Percentiles rank a stretch among this genome's conserved stretches.
phyloP scores from a whole-genome alignment of 495 filamentous ascomycete species.

The Trichocladium uniseriatum region DNA sequence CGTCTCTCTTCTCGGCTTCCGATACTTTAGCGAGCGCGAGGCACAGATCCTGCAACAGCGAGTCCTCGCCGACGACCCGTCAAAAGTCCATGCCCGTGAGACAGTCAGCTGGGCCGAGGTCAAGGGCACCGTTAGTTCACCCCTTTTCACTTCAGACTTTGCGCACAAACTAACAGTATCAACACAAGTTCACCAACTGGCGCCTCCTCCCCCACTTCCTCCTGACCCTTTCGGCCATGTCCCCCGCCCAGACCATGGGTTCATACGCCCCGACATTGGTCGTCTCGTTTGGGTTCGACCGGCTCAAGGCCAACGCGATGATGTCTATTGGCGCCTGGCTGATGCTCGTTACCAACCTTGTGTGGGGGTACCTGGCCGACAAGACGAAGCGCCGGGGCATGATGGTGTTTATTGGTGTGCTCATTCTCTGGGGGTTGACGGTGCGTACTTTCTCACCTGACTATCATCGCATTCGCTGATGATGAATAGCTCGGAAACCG shows the following conservation, averaged over 20 bases:
- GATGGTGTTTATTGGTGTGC: slow-evolving; percentile 17
- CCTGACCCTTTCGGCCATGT: slow-evolving; percentile 28
- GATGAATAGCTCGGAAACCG: slow-evolving; percentile 20
- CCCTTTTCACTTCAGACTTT: not conserved
- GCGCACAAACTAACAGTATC: not conserved
- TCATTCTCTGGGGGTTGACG: slow-evolving; percentile 18
- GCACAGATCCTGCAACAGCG: slow-evolving; percentile 29
- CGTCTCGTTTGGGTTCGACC: slow-evolving; percentile 39
- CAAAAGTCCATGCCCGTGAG: slow-evolving; percentile 14
- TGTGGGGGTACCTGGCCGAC: slow-evolving; percentile 35
- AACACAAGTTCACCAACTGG: slow-evolving; percentile 23
- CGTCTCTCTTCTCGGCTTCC: slow-evolving; percentile 33
- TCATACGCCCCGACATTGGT: slow-evolving; percentile 34
- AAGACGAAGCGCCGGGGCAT: slow-evolving; percentile 11
- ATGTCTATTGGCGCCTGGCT: slow-evolving; percentile 36
- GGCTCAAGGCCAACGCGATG: slow-evolving; percentile 44
- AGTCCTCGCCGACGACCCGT: slow-evolving; percentile 31
- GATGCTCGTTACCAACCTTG: slow-evolving; percentile 32
- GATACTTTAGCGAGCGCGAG: slow-evolving; percentile 31
- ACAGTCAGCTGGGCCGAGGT: slow-evolving; percentile 16
- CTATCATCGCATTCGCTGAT: no score
- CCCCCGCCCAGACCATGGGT: slow-evolving; percentile 28
- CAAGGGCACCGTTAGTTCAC: slow-evolving; percentile 13
- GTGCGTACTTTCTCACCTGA: slow-evolving; percentile 12
- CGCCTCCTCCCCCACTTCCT: slow-evolving; percentile 36